phyloP scores from a whole-genome alignment of 306 rosid genomes.

The Erythrophleum fordii region DNA sequence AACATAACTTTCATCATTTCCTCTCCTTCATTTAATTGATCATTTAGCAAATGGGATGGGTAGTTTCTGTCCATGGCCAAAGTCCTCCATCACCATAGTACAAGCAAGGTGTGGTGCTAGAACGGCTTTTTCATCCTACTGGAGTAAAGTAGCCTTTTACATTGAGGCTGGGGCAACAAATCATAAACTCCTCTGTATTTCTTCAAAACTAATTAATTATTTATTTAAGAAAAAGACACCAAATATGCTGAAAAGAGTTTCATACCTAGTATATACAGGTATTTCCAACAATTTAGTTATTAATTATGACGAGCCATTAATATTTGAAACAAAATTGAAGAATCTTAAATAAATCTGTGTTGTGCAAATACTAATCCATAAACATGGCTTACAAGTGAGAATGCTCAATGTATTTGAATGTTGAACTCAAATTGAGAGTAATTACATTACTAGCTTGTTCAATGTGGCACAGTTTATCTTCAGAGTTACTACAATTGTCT shows the following conservation, averaged over 20 bases:
- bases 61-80: neutral
- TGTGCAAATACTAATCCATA: neutral
- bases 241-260: neutral
- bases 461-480: neutral
- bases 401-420: neutral
- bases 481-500: neutral
- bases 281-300: neutral
- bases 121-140: neutral
- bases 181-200: neutral
- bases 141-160: neutral
- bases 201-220: neutral
- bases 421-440: neutral
- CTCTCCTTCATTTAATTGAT: neutral
- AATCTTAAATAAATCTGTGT: neutral
- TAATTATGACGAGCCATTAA: neutral
- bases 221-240: neutral
- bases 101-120: neutral
- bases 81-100: neutral
- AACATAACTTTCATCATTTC: neutral
- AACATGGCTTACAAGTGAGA: neutral
- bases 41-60: neutral
- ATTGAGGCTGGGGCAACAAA: neutral
- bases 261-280: neutral
- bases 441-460: neutral
- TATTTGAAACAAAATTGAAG: neutral